phyloP scores from a whole-genome alignment of 164 flowering plant species.

The Vitis rotundifolia region DNA sequence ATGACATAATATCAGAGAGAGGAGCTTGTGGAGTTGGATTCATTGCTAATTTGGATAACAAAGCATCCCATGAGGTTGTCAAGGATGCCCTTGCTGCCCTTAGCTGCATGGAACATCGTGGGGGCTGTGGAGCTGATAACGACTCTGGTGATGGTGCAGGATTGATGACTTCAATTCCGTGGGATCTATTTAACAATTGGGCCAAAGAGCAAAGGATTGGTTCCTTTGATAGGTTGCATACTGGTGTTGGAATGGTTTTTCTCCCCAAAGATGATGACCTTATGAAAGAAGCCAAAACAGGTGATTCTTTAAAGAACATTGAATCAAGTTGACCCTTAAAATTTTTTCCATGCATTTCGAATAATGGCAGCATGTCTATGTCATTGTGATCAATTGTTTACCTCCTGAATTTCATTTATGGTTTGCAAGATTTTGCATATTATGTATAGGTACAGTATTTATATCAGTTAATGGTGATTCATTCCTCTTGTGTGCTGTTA shows the following conservation, averaged over 20 bases:
- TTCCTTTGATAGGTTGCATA: slow-evolving; percentile 70
- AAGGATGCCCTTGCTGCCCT: slow-evolving; percentile 92
- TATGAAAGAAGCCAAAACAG: slow-evolving; percentile 74
- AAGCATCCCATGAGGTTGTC: slow-evolving; percentile 69
- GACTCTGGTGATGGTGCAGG: slow-evolving; percentile 99
- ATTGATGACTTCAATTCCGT: slow-evolving; percentile 93
- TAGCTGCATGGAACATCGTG: slow-evolving; percentile 99
- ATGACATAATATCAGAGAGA: slow-evolving; percentile 86
- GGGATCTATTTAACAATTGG: slow-evolving; percentile 89
- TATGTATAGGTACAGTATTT: no score
- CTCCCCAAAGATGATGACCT: slow-evolving; percentile 71
- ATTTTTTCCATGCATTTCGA: not conserved
- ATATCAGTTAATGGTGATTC: no score
- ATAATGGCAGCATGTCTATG: not conserved
- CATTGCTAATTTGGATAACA: slow-evolving; percentile 88
- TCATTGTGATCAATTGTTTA: no score
- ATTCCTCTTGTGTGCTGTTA: no score
- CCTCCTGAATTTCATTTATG: no score
- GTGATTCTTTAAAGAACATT: slow-evolving; percentile 30
- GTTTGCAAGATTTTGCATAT: no score
- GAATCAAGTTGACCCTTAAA: slow-evolving; percentile 1
- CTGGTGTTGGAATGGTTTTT: slow-evolving; percentile 98
- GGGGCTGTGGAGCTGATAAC: slow-evolving; percentile 99
- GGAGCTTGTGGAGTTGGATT: slow-evolving; percentile 99
- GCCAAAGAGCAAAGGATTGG: slow-evolving; percentile 72